Percentiles rank a stretch among this genome's conserved stretches.
Evolutionary conservation across 352 stramenopile species (phyloP).

Genomic region (Pythium pectinolyticum): DNA sequence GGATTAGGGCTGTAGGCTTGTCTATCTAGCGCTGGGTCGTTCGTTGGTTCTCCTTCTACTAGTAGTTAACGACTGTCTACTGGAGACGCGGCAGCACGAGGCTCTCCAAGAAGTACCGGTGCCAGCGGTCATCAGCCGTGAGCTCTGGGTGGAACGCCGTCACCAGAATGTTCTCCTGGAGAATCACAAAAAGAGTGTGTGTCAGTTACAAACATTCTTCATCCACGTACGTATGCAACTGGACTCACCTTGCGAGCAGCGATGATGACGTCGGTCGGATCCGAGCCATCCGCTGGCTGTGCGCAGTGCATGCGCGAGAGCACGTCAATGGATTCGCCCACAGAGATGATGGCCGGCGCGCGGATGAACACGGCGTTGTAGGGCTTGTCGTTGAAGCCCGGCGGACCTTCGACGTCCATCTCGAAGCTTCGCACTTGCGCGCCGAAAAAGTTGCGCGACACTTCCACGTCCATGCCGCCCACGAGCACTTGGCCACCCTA

Average conservation of each 20-base stretch:
- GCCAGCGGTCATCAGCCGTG: slow-evolving; percentile 92
- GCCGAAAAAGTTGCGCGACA: slow-evolving; percentile 98
- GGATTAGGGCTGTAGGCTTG: too few relatives aligned
- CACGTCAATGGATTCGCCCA: slow-evolving; percentile 87
- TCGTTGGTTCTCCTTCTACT: too few relatives aligned
- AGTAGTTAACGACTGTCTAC: slow-evolving; percentile 26
- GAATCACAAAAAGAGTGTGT: slow-evolving; percentile 5
- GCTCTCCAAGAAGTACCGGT: slow-evolving; percentile 93
- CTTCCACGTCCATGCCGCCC: slow-evolving; percentile 93
- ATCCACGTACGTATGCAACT: too few relatives aligned
- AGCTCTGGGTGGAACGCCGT: slow-evolving; percentile 97
- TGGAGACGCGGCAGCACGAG: slow-evolving; percentile 56
- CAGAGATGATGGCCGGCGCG: slow-evolving; percentile 93
- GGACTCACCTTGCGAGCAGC: slow-evolving; percentile 62
- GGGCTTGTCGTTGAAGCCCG: slow-evolving; percentile 51
- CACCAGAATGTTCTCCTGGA: slow-evolving; percentile 89
- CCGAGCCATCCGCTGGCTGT: slow-evolving; percentile 69
- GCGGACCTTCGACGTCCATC: slow-evolving; percentile 58
- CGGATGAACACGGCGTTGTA: slow-evolving; percentile 97
- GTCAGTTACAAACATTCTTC: slow-evolving; percentile 16
- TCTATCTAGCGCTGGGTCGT: too few relatives aligned
- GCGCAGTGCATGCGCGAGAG: slow-evolving; percentile 86
- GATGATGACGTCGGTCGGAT: slow-evolving; percentile 81
- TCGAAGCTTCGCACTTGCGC: slow-evolving; percentile 89
- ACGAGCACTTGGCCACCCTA: slow-evolving; percentile 92